These are phyloP conservation scores for Galerina sulciceps DNA, from an alignment of 768 basidiomycete genomes.

Conservation along the genomic window DNA sequence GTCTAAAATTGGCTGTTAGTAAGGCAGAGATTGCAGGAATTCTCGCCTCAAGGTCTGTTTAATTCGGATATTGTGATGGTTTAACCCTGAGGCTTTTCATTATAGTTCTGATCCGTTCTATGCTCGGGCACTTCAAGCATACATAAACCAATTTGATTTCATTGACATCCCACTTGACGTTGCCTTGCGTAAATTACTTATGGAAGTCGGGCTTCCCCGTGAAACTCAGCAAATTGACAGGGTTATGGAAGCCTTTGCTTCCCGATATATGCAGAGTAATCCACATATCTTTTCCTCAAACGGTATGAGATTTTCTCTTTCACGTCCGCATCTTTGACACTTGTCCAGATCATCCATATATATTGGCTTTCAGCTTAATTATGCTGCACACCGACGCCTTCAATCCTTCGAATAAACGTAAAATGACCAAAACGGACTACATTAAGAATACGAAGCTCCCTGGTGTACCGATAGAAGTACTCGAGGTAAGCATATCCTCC, in stretches of 20 bases:
- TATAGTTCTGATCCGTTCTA: slow-evolving; percentile 75
- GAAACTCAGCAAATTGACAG: slow-evolving; percentile 99
- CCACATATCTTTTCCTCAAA: slow-evolving; percentile 76
- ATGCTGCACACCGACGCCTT: slow-evolving; percentile 99
- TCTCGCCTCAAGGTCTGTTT: slow-evolving; percentile 76
- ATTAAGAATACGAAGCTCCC: slow-evolving; percentile 90
- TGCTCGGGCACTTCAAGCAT: slow-evolving; percentile 65
- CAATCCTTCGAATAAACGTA: slow-evolving; percentile 96
- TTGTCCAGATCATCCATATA: slow-evolving; percentile 84
- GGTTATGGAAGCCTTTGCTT: slow-evolving; percentile 94
- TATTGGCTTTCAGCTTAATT: slow-evolving; percentile 95
- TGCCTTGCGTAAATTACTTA: slow-evolving; percentile 85
- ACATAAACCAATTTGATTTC: slow-evolving; percentile 82
- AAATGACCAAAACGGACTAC: slow-evolving; percentile 97
- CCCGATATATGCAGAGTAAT: slow-evolving; percentile 83
- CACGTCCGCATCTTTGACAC: background rate
- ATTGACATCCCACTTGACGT: slow-evolving; percentile 84
- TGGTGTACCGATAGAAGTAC: slow-evolving; percentile 78
- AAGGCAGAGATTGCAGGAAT: slow-evolving; percentile 82
- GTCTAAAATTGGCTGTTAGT: slow-evolving; percentile 66
- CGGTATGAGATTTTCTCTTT: slow-evolving; percentile 47
- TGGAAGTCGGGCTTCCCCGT: slow-evolving; percentile 89
- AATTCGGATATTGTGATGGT: background rate
- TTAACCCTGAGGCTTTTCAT: slow-evolving; percentile 11
- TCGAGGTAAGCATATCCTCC: slow-evolving; percentile 66